Evolutionary conservation across 371 early-diverging fungal genomes (phyloP), one percentile per base, ranked within the genome.

Genomic region (Phascolomyces articulosus): DNA sequence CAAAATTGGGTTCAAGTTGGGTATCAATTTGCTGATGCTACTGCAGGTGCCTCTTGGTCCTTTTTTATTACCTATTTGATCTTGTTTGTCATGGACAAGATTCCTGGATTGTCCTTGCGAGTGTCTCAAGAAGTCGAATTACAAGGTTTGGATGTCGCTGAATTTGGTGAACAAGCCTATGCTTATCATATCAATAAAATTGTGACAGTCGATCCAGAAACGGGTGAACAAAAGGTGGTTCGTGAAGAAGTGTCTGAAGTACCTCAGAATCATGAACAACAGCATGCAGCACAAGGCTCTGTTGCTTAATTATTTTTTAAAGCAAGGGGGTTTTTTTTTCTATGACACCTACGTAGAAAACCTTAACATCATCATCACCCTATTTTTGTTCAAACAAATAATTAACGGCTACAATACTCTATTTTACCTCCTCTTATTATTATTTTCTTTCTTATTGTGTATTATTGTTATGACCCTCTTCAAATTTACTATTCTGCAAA

Each of bases 1-100:
- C 89, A 89, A 28, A 70, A 95, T 72, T 93, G 86, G 84, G 85
- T 88, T 24, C 96, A 96, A 73, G 58, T 95, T 34, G 85, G 83
- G 1, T 85, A 90, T 68, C 97, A 97, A 73, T 71, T 95, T 11
- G 93, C 91, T 0, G 94, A 92, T 40, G 79, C 87, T 34, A 79
- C 78, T 4, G 90, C 91, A 27, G 91, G 92, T 58, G 87, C 90
- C 21, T 80, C 84, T 27, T 97, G 93, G 91, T 90, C 94, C 0
- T 95, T 95, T 71, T 70, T 75, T 34, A 69, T 93, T 44, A 90
- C 95, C 15, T 92, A 77, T 65, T 41, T 93, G 38, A 87, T 96
- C 57, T 75, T 94, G 23, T 78, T 84, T 44, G 73, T 89, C 64
- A 92, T 95, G 88, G 88, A 94, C 82, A 80, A 83, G 61, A 89